phyloP scores from a whole-genome alignment of 2,329 filamentous ascomycete genomes.

The Mariannaea elegans region DNA sequence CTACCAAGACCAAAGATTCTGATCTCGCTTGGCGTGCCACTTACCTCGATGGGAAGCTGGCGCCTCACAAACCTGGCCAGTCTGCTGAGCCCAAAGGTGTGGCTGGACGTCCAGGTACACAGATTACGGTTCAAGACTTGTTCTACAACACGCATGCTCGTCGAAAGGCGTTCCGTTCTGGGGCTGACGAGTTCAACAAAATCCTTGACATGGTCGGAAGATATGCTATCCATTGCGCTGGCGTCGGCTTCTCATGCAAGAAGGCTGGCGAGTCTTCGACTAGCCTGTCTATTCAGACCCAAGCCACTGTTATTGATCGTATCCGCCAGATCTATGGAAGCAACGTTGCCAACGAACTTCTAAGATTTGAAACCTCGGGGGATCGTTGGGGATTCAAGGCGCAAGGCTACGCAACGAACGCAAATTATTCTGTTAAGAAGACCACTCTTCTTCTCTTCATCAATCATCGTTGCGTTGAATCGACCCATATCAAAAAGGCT shows the following conservation, averaged over 20 bases:
- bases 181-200: slow-evolving; percentile 96
- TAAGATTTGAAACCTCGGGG: slow-evolving; percentile 78
- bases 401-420: slow-evolving; percentile 84
- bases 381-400: slow-evolving; percentile 85
- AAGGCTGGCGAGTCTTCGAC: slow-evolving; percentile 90
- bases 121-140: slow-evolving; percentile 95
- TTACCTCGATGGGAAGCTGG: slow-evolving; percentile 84
- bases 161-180: slow-evolving; percentile 86
- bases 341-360: slow-evolving; percentile 85
- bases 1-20: slow-evolving; percentile 90
- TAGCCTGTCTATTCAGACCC: slow-evolving; percentile 80
- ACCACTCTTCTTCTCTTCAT: slow-evolving; percentile 92
- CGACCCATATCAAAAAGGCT: slow-evolving; percentile 84
- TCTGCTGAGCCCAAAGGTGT: slow-evolving; percentile 85
- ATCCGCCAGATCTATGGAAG: slow-evolving; percentile 91
- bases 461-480: slow-evolving; percentile 95
- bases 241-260: slow-evolving; percentile 96
- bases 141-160: slow-evolving; percentile 97
- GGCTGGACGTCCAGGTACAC: slow-evolving; percentile 88
- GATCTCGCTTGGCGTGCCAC: slow-evolving; percentile 90
- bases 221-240: slow-evolving; percentile 89
- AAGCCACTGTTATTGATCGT: slow-evolving; percentile 78
- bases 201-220: slow-evolving; percentile 94
- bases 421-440: slow-evolving; percentile 93
- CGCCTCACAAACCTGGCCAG: slow-evolving; percentile 87